These are phyloP conservation scores for Mucor lusitanicus DNA, from an alignment of 371 early-diverging fungal genomes.

Conservation along the genomic window DNA sequence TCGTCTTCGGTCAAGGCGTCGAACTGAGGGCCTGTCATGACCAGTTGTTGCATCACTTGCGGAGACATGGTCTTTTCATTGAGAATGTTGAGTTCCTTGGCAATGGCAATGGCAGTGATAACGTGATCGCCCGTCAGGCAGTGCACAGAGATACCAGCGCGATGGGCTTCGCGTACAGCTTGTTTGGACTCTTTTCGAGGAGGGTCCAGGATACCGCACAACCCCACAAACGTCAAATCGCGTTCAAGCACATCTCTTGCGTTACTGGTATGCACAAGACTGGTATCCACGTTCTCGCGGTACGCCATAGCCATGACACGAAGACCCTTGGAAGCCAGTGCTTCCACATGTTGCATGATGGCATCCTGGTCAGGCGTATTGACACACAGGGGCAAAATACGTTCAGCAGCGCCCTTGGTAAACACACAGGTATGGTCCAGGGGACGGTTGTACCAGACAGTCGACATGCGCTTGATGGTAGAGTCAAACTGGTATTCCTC, in stretches of 20 bases:
- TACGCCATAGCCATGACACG: conserved; percentile 68
- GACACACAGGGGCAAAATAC: conserved; percentile 60
- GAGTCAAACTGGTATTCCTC: conserved; percentile 77
- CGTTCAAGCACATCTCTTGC: conserved; percentile 49
- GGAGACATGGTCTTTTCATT: conserved; percentile 39
- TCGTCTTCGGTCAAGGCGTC: conserved; percentile 62
- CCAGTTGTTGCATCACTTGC: conserved; percentile 52
- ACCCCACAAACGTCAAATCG: conserved; percentile 77
- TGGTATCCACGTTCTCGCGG: conserved; percentile 30
- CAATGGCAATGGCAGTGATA: conserved; percentile 89
- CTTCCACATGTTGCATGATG: conserved; percentile 22
- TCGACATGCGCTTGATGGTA: conserved; percentile 82
- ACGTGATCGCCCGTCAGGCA: conserved; percentile 96
- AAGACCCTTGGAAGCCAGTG: conserved; percentile 33
- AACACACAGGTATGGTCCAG: conserved; percentile 20
- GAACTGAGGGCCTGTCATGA: conserved; percentile 81
- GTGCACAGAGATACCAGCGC: conserved; percentile 90
- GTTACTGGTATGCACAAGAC: not conserved
- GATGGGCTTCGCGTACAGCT: conserved; percentile 82
- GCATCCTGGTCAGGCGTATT: conserved; percentile 19
- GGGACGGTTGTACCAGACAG: conserved; percentile 25
- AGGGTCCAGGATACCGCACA: conserved; percentile 92
- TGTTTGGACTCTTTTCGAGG: conserved; percentile 73
- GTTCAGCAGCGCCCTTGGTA: conserved; percentile 77
- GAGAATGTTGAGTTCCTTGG: conserved; percentile 87